Evolutionary conservation across 345 rosid species (phyloP).

Genomic region (Arabidopsis suecica): DNA sequence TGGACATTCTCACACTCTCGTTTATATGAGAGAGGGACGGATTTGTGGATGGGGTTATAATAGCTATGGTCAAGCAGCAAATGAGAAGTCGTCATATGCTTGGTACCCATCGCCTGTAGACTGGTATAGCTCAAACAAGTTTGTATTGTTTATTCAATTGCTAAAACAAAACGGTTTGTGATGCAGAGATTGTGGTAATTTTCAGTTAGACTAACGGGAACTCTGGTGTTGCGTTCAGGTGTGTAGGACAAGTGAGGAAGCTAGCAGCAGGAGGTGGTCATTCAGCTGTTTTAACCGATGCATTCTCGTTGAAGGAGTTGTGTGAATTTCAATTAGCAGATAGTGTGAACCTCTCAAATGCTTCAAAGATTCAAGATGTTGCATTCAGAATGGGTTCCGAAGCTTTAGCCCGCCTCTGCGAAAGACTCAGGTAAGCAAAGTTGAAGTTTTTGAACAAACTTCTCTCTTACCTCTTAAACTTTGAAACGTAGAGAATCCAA

Average conservation of each 20-base stretch:
- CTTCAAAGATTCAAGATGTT: slow-evolving; percentile 76
- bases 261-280: slow-evolving; percentile 99
- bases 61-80: slow-evolving; percentile 95
- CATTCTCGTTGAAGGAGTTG: slow-evolving; percentile 89
- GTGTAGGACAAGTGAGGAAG: slow-evolving; percentile 90
- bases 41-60: slow-evolving; percentile 99
- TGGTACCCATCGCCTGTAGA: slow-evolving; percentile 98
- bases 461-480: background rate
- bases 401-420: slow-evolving; percentile 93
- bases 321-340: slow-evolving; percentile 96
- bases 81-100: slow-evolving; percentile 83
- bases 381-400: slow-evolving; percentile 85
- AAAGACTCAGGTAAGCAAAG: slow-evolving; percentile 70
- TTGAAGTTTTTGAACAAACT: background rate
- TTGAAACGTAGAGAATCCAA: slow-evolving; percentile 12
- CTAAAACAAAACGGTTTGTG: background rate
- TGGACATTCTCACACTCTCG: slow-evolving; percentile 92
- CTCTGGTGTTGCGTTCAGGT: slow-evolving; percentile 57
- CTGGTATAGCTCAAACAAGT: slow-evolving; percentile 60
- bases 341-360: slow-evolving; percentile 67
- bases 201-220: slow-evolving; percentile 13
- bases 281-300: slow-evolving; percentile 93
- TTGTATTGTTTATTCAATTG: slow-evolving; percentile 17
- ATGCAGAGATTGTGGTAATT: background rate
- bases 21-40: slow-evolving; percentile 72